Base-by-base conservation (phyloP, 164 flowering plant genomes). In the Vitis rupestris region DNA sequence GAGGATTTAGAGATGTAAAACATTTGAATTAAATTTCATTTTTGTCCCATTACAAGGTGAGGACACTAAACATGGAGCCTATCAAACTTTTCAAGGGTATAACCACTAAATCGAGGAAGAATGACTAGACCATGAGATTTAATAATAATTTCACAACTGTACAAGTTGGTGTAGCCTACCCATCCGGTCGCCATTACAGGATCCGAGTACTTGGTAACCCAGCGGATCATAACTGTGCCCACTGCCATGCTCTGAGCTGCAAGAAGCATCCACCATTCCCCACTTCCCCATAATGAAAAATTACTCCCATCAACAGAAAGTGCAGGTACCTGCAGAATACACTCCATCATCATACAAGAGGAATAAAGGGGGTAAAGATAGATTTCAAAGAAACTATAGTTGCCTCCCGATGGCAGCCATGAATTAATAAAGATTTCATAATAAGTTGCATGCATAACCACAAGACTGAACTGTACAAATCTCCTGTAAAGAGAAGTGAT, bases 231-330 rank as follows among this genome's bases (percentile, higher is more conserved):
- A 63, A 92, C 94, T 15, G 99, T 95, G 11, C 97, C 99, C 51
- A 92, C 78, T 62, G 98, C 99, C 99, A 95, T 95, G 80, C 99
- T 95, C 82, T 95, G 99, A 60, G 99, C 99, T 61, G 99, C 97
- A 68, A 92, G 96, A 74, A 95, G 88, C 99, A 95, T 95, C 99
- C 97, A 95, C 97, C 91, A 92, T 72, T 95, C 98, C 61, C 98
- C 98, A 80, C 97, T 92, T 66, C 93, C 98, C 98, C 95, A 90
- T 17, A 95, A 60, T 53, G 97, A 86, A 75, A 81, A 90, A 73
- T 82, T 72, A 47, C 59, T 82, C 8, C 70, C 84, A 64, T 86
- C 87, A 63, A 72, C 57, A 52, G 83, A 10, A 71, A 89, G 77
- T 17, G 90, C 86, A 72, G 97, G 97, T 47, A 82, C 83, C 98